phyloP scores from a whole-genome alignment of 306 rosid genomes.

The Malus orientalis region DNA sequence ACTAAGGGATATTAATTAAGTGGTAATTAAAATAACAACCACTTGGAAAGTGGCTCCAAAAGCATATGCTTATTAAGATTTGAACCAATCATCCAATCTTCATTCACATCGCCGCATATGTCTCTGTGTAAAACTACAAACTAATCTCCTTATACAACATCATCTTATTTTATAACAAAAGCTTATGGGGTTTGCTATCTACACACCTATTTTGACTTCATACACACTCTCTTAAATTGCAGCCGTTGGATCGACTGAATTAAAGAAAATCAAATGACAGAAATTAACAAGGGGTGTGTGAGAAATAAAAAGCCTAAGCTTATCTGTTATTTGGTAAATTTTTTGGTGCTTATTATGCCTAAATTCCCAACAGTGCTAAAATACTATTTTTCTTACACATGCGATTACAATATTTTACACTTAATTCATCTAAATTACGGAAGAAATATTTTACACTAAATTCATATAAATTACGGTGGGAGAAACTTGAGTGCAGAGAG shows the following conservation, averaged over 20 bases:
- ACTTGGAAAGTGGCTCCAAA: not conserved
- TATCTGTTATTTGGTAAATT: not conserved
- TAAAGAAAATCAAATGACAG: too few species aligned
- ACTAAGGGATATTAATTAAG: not conserved
- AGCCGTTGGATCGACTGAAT: too few species aligned
- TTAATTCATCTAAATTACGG: not conserved
- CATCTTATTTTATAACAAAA: not conserved
- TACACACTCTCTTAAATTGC: too few species aligned
- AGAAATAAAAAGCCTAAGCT: too few species aligned
- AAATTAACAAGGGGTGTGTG: too few species aligned
- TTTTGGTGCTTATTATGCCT: not conserved
- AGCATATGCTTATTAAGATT: not conserved
- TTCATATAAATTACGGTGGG: too few species aligned
- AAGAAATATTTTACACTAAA: too few species aligned
- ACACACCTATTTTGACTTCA: too few species aligned
- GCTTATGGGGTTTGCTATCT: not conserved
- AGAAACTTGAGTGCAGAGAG: not conserved
- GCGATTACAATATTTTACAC: not conserved
- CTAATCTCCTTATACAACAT: not conserved
- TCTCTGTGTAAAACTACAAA: not conserved
- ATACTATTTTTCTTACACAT: not conserved
- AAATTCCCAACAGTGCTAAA: not conserved
- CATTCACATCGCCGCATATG: conserved; percentile 7
- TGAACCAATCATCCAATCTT: conserved; percentile 3
- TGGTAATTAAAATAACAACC: not conserved